Conservation (phyloP, 2,329 filamentous ascomycete species). For the Fusarium graminum region DNA sequence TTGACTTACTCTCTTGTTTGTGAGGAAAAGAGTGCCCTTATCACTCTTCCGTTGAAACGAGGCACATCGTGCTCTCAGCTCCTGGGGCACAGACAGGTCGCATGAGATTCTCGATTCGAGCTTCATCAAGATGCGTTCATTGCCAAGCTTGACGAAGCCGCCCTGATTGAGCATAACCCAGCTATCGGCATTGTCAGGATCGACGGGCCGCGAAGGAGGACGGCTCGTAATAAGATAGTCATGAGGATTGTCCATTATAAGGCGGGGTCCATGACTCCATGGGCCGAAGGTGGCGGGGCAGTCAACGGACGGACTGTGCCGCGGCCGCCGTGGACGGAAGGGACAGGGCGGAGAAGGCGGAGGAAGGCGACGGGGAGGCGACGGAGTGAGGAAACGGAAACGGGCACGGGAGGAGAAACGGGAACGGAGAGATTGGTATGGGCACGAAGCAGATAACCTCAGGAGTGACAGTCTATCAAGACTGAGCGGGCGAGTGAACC, state of each 20-base stretch:
- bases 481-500: slow-evolving; percentile 25
- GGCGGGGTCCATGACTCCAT: slow-evolving; percentile 53
- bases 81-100: slow-evolving; percentile 77
- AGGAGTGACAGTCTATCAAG: slow-evolving; percentile 26
- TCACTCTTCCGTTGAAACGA: slow-evolving; percentile 79
- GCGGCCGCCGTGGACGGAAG: slow-evolving; percentile 42
- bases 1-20: slow-evolving; percentile 80
- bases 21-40: slow-evolving; percentile 82
- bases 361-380: slow-evolving; percentile 22
- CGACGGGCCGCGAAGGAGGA: slow-evolving; percentile 52
- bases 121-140: slow-evolving; percentile 84
- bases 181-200: slow-evolving; percentile 69
- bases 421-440: slow-evolving; percentile 25
- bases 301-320: slow-evolving; percentile 46
- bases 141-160: slow-evolving; percentile 85
- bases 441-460: slow-evolving; percentile 22
- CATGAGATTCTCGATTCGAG: slow-evolving; percentile 84
- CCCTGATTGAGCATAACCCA: slow-evolving; percentile 93
- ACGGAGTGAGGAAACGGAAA: slow-evolving; percentile 39
- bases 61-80: slow-evolving; percentile 70
- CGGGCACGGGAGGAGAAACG: slow-evolving; percentile 13
- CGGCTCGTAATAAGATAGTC: slow-evolving; percentile 57
- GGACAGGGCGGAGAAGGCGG: slow-evolving; percentile 38
- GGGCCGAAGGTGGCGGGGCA: slow-evolving; percentile 49
- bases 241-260: slow-evolving; percentile 58